These are phyloP conservation scores for Vigna hirtella DNA, from an alignment of 306 rosid genomes.

Conservation along the genomic window DNA sequence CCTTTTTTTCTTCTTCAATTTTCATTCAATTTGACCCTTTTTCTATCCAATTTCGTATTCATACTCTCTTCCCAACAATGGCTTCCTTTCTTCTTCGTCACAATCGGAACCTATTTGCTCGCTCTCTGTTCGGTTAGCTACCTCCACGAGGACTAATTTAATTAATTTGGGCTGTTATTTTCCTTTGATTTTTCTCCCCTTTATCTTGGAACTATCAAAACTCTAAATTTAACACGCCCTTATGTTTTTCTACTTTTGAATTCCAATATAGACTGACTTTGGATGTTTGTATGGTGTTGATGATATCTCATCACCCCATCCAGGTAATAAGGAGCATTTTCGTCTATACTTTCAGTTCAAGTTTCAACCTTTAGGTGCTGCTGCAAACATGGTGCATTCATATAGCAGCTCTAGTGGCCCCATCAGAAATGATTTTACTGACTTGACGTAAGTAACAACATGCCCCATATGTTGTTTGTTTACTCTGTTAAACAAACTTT, in stretches of 20 bases:
- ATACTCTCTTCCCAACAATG: constrained; percentile 46
- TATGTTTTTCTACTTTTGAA: background rate
- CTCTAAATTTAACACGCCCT: background rate
- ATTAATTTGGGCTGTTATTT: background rate
- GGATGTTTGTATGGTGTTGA: constrained; percentile 29
- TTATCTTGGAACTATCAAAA: background rate
- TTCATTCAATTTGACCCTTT: constrained; percentile 5
- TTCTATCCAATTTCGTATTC: background rate
- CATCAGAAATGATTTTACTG: constrained; percentile 63
- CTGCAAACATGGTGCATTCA: constrained; percentile 48
- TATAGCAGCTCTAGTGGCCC: constrained; percentile 58
- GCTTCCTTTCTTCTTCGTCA: constrained; percentile 59
- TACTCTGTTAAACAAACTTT: background rate
- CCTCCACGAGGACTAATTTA: background rate
- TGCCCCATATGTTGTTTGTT: constrained; percentile 22
- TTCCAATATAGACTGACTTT: constrained; percentile 14
- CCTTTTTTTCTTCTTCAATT: background rate
- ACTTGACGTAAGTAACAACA: constrained; percentile 71
- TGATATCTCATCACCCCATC: constrained; percentile 25
- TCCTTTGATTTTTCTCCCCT: background rate
- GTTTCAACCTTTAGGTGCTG: constrained; percentile 46
- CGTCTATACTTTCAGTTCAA: constrained; percentile 44
- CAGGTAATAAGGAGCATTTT: constrained; percentile 53
- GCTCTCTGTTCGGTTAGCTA: constrained; percentile 53
- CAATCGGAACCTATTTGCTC: constrained; percentile 45